phyloP scores from a whole-genome alignment of 2,329 filamentous ascomycete species.

The Coleophoma crateriformis region DNA sequence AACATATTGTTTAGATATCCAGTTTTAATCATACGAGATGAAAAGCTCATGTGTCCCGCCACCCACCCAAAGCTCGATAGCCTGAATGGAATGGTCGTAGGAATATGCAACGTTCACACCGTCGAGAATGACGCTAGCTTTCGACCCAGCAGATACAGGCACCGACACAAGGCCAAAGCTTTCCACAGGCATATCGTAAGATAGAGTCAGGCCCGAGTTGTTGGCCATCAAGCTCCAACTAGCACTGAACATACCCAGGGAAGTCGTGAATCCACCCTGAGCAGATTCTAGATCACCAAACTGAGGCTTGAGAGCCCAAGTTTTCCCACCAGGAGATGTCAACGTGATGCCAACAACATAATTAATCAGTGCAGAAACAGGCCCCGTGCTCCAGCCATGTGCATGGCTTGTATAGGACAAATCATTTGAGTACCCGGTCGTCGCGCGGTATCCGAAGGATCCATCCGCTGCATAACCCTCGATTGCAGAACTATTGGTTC shows the following conservation, averaged over 20 bases:
- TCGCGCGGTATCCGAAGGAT: constrained; percentile 49
- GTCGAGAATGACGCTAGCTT: neutral
- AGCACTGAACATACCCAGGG: constrained; percentile 31
- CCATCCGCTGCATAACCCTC: constrained; percentile 54
- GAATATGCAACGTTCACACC: neutral
- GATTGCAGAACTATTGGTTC: constrained; percentile 52
- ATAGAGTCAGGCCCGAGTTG: constrained; percentile 5
- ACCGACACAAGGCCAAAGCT: constrained; percentile 11
- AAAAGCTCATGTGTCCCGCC: neutral
- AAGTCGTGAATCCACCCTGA: constrained; percentile 34
- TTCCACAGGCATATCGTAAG: constrained; percentile 10
- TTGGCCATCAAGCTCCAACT: constrained; percentile 16
- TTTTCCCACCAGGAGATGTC: constrained; percentile 27
- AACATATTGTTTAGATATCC: too few relatives aligned
- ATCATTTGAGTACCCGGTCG: constrained; percentile 45
- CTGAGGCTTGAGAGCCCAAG: constrained; percentile 33
- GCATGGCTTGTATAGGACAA: constrained; percentile 38
- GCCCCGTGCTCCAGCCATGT: constrained; percentile 44
- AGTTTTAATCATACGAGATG: neutral
- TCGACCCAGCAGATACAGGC: neutral
- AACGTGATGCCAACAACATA: constrained; percentile 36
- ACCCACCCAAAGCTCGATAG: neutral
- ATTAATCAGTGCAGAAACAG: constrained; percentile 38
- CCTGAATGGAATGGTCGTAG: neutral
- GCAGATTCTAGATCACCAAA: constrained; percentile 31